Conservation (phyloP, 2,329 filamentous ascomycete species). For the Elsinoe batatas region DNA sequence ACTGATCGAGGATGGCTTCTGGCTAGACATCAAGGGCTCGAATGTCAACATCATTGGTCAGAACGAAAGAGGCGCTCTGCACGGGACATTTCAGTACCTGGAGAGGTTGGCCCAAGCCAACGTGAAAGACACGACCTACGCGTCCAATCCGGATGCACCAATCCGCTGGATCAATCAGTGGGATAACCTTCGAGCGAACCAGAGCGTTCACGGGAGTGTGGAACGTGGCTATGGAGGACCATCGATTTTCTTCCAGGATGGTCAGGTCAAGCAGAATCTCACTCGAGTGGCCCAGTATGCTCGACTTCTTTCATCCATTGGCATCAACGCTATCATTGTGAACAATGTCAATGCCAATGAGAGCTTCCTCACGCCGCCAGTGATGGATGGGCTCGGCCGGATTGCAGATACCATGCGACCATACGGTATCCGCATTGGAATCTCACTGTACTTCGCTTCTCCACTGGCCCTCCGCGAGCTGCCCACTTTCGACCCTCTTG, state of each 20-base stretch:
- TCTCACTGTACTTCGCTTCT: conserved; percentile 60
- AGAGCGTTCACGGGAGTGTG: conserved; percentile 45
- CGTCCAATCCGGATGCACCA: conserved; percentile 48
- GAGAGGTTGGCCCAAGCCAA: conserved; percentile 54
- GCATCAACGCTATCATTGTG: conserved; percentile 56
- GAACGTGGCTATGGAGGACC: conserved; percentile 59
- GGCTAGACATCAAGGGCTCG: conserved; percentile 40
- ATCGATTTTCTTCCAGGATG: conserved; percentile 58
- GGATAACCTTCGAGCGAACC: conserved; percentile 49
- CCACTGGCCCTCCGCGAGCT: conserved; percentile 49
- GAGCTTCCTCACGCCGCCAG: conserved; percentile 44
- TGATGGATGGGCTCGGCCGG: conserved; percentile 51
- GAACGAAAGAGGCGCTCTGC: conserved; percentile 58
- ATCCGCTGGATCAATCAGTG: conserved; percentile 65
- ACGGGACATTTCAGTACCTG: conserved; percentile 60
- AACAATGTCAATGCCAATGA: conserved; percentile 66
- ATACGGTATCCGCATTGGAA: conserved; percentile 55
- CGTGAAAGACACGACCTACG: conserved; percentile 37
- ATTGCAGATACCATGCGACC: conserved; percentile 58
- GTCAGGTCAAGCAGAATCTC: conserved; percentile 47
- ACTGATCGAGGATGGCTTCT: conserved; percentile 52
- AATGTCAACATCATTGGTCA: conserved; percentile 51
- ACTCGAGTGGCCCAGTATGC: conserved; percentile 53
- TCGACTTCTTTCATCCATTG: conserved; percentile 55
- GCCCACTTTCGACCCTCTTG: conserved; percentile 55